Evolutionary conservation across 1,284 basidiomycete species (phyloP).

Genomic region (Fistulinella staudtii): DNA sequence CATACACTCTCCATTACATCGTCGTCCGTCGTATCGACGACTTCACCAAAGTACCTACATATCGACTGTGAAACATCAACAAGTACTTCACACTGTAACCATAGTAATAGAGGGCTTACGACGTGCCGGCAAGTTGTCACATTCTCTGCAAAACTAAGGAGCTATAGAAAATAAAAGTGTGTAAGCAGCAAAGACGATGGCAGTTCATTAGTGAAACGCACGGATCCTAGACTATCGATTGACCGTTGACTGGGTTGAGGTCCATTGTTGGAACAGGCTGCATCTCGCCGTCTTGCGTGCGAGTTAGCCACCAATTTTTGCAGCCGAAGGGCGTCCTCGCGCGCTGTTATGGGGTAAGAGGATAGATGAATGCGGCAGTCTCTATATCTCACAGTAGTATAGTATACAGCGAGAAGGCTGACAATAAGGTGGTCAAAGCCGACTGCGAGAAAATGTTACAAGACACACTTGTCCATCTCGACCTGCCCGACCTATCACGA

Average conservation of each 20-base stretch:
- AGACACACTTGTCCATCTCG: conserved; percentile 69
- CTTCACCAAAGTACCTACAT: conserved; percentile 82
- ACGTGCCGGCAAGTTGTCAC: conserved; percentile 68
- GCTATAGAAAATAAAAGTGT: too few relatives aligned
- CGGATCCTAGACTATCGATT: conserved; percentile 61
- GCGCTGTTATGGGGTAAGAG: conserved; percentile 45
- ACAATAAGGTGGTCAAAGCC: not conserved
- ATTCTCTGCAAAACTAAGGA: conserved; percentile 67
- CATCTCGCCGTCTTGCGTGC: conserved; percentile 41
- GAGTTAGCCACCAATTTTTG: conserved; percentile 50
- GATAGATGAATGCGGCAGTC: not conserved
- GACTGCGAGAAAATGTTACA: not conserved
- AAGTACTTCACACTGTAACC: not conserved
- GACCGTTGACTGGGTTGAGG: conserved; percentile 65
- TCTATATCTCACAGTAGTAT: conserved; percentile 64
- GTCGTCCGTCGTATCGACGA: conserved; percentile 51
- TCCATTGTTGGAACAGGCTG: conserved; percentile 41
- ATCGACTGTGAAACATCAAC: conserved; percentile 47
- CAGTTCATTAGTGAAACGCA: conserved; percentile 32
- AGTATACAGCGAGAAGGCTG: conserved; percentile 77
- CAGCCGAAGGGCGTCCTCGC: conserved; percentile 66
- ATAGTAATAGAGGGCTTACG: conserved; percentile 38
- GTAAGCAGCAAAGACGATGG: too few relatives aligned
- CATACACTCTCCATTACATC: conserved; percentile 57
- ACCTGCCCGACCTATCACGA: conserved; percentile 65